Conservation (phyloP, 306 rosid genomes). For the Delonix regia region DNA sequence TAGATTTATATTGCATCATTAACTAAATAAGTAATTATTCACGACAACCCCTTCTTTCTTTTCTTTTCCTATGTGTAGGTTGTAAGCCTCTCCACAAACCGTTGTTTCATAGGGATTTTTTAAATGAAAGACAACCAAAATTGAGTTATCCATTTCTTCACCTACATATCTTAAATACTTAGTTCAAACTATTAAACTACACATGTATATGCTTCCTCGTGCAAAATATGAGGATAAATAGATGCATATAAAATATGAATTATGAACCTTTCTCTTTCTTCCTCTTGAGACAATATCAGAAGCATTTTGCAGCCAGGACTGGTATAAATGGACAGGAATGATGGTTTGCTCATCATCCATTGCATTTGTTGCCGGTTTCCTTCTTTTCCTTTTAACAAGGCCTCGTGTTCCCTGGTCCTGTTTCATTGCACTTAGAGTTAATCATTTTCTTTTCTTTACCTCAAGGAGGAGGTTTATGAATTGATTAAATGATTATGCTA, state of each 20-base stretch:
- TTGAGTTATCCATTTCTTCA: neutral
- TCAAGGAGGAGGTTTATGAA: neutral
- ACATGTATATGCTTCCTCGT: neutral
- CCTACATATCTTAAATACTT: neutral
- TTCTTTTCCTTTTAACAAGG: conserved; percentile 55
- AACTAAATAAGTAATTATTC: conserved; percentile 3
- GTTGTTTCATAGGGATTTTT: neutral
- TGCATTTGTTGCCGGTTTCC: conserved; percentile 35
- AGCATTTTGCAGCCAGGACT: conserved; percentile 76
- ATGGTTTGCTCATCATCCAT: conserved; percentile 82
- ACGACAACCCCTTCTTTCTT: neutral
- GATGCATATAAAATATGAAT: conserved; percentile 25
- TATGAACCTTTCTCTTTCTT: conserved; percentile 71
- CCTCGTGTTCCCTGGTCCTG: conserved; percentile 50
- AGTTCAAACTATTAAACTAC: neutral
- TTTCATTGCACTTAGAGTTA: conserved; percentile 39
- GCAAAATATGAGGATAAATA: conserved; percentile 20
- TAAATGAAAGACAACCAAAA: neutral
- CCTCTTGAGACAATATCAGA: conserved; percentile 65
- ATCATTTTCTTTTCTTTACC: conserved; percentile 28
- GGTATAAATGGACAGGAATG: conserved; percentile 70
- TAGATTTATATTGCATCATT: neutral
- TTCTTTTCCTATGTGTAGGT: neutral
- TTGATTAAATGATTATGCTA: conserved; percentile 27
- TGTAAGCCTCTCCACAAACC: neutral